Evolutionary conservation across 1,284 basidiomycete species (phyloP), one percentile per base, ranked within the genome.

Genomic region (Mycena citricolor): DNA sequence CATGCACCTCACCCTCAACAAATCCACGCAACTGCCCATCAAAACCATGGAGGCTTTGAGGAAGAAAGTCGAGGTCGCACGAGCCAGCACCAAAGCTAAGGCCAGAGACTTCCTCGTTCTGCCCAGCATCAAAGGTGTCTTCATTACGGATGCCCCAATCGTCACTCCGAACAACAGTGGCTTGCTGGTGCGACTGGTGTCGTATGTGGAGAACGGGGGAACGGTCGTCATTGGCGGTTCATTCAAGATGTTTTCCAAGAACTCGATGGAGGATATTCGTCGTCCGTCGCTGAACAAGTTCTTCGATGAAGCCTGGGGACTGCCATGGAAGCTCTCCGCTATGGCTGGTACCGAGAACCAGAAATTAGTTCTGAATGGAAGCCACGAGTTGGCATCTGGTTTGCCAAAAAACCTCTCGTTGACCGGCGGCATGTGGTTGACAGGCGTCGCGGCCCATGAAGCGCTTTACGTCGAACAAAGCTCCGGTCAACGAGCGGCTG

Each of bases 171-270:
- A 54, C 8, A 52, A 63, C 23, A 38, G 47, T 3, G 24, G 37
- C 3, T 42, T 67, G 1, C 47, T 62, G 10, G 24, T 46, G 10
- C 55, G 61, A 20, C 48, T 70, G 8, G 63, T 63, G 7, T 52
- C 58, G 19, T 71, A 63, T 44, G 60, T 52, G 7, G 61, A 59
- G 39, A 42, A 29, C n/a, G 68, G 69, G 8, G 68, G 69, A 6
- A 56, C 57, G 2, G 64, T 62, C 17, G 61, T 66, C 6, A 33
- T 69, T 20, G 66, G 61, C 8, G 65, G 64, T 19, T 44, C 52
- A 16, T 69, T 70, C 56, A 63, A 32, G 37, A 3, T 20, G 25
- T 16, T 42, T 19, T 25, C 21, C 14, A 17, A 21, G 2, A 40
- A 25, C 16, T 24, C 6, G 35, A 33, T 41, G 31, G 23, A 21